Conservation (phyloP, 176 grass and related monocot species). For the Avena insularis region DNA sequence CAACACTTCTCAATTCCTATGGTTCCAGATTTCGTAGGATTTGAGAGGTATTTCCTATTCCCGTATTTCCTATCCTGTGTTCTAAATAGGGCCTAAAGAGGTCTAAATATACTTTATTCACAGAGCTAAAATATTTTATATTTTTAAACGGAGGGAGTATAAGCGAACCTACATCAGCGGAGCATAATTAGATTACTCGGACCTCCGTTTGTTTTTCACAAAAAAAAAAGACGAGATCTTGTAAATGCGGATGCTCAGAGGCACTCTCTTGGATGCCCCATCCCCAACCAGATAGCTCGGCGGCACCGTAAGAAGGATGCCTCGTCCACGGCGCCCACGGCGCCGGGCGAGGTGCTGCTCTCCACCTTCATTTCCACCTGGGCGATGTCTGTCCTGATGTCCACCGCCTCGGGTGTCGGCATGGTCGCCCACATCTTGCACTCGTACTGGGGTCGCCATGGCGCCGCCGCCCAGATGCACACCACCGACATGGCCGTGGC, state of each 20-base stretch:
- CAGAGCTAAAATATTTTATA: too few species aligned
- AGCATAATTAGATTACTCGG: not conserved
- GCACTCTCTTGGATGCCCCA: not conserved
- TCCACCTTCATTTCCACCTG: slow-evolving; percentile 18
- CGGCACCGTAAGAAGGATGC: not conserved
- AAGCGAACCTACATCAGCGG: not conserved
- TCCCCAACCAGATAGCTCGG: slow-evolving; percentile 11
- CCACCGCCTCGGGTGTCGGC: not conserved
- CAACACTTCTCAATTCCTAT: too few species aligned
- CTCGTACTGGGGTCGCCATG: not conserved
- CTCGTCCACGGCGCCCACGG: not conserved
- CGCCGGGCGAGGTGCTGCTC: not conserved
- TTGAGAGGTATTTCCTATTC: too few species aligned
- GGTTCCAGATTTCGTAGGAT: too few species aligned
- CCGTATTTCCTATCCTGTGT: too few species aligned
- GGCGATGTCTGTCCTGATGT: not conserved
- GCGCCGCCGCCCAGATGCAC: slow-evolving; percentile 19
- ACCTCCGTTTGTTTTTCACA: not conserved
- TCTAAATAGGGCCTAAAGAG: too few species aligned
- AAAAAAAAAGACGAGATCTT: not conserved
- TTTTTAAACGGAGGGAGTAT: too few species aligned
- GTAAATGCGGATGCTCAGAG: not conserved
- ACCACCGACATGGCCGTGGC: not conserved
- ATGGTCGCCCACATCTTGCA: not conserved
- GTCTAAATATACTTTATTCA: too few species aligned